Conservation (phyloP, 192 early-diverging fungal species). For the Backusella westeae region DNA sequence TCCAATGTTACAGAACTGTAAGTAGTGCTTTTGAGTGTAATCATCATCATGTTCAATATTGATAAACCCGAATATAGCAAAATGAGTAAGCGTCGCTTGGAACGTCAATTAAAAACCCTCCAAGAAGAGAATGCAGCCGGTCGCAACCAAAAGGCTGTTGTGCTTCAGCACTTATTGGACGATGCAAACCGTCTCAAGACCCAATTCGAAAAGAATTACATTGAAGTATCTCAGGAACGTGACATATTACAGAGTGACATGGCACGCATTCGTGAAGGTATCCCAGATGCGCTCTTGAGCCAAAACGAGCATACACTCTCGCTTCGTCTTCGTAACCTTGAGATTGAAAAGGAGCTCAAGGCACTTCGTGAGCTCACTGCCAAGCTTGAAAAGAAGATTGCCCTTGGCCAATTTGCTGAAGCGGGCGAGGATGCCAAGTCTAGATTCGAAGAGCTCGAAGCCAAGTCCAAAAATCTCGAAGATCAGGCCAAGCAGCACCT, state of each 20-base stretch:
- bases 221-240: conserved; percentile 33
- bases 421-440: conserved; percentile 36
- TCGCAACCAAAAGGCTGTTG: conserved; percentile 29
- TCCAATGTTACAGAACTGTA: conserved; percentile 33
- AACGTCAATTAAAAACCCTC: conserved; percentile 27
- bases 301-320: conserved; percentile 28
- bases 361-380: conserved; percentile 28
- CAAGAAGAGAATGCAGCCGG: conserved; percentile 29
- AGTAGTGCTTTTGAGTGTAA: background rate
- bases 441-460: conserved; percentile 44
- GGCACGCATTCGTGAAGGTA: conserved; percentile 32
- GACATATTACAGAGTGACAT: conserved; percentile 38
- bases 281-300: conserved; percentile 33
- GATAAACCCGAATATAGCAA: conserved; percentile 12
- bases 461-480: conserved; percentile 35
- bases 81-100: conserved; percentile 28
- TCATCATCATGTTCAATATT: no score
- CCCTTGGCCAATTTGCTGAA: conserved; percentile 14
- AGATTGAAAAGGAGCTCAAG: conserved; percentile 37
- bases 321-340: conserved; percentile 27
- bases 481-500: conserved; percentile 40
- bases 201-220: conserved; percentile 37
- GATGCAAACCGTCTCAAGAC: conserved; percentile 40
- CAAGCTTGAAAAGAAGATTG: conserved; percentile 18
- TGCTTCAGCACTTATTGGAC: conserved; percentile 37